Base-by-base conservation (phyloP, 352 stramenopile genomes). In the Globisporangium apiculatum region DNA sequence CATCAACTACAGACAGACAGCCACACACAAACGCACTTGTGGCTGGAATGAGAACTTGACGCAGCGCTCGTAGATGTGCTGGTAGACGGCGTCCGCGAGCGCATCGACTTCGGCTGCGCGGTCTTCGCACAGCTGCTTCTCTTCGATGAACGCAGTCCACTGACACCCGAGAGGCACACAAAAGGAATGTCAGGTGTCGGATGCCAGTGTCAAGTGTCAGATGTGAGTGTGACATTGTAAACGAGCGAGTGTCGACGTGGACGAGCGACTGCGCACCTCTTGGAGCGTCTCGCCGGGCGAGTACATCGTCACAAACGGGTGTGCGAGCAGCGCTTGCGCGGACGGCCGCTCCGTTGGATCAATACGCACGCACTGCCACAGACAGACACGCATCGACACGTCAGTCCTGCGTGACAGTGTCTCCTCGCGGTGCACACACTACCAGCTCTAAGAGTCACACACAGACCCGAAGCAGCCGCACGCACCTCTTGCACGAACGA, bases 41-140 rank as follows among this genome's bases (percentile, higher is more conserved):
- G 85, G 83, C 50, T 86, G 70, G 40, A 72, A 85, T 18, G 83
- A 86, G 35, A 90, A 83, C 51, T 89, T 88, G 8, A 87, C 76
- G 31, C 71, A 86, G 36, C 77, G 75, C 55, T 91, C 75, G 59
- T 91, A 89, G 53, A 91, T 77, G 52, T 91, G 81, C 14, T 76
- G 74, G 71, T 91, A 87, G 12, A 89, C 83, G 43, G 80, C 80
- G n/a, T 92, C 83, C 31, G 75, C 68, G 6, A 92, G 64, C 41
- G 78, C 72, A 53, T 88, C 71, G 37, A 92, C 56, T n/a, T 92
- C 83, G 47, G 48, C 63, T 12, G 53, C 55, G 18, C 69, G 61
- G 48, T 92, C 75, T 68, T 92, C 80, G 48, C 76, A 87, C 12
- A 90, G 65, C 14, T 76, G 52, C 17, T 58, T 66, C 49, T 69